Evolutionary conservation across 1,139 yeast species (phyloP).

Genomic region (Taphrina communis): DNA sequence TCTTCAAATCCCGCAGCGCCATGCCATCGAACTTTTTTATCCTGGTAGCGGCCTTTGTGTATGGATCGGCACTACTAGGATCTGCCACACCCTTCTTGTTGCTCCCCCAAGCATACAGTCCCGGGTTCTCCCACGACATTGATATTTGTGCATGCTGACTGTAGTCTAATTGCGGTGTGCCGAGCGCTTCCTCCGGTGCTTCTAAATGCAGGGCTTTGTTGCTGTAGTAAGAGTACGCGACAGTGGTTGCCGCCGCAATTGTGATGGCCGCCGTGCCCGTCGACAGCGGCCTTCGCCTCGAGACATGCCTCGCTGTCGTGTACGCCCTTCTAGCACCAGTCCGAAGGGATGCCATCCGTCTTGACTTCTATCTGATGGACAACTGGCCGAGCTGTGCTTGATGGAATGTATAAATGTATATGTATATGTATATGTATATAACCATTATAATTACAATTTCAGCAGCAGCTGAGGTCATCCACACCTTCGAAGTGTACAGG

Average conservation of each 20-base stretch:
- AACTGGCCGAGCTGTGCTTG: no score
- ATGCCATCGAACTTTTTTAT: conserved; percentile 68
- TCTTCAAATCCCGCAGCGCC: conserved; percentile 63
- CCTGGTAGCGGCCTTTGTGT: conserved; percentile 60
- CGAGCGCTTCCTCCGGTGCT: conserved; percentile 1
- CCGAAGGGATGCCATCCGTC: neutral
- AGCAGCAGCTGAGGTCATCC: neutral
- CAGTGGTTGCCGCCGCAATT: conserved; percentile 13
- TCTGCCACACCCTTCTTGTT: conserved; percentile 44
- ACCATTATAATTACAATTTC: neutral
- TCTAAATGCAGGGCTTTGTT: neutral
- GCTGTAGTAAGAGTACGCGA: conserved; percentile 7
- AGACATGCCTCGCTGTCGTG: conserved; percentile 16
- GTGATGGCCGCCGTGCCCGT: conserved; percentile 10
- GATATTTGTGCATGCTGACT: conserved; percentile 35
- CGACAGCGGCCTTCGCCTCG: conserved; percentile 6
- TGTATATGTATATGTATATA: no score
- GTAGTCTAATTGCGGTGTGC: conserved; percentile 21
- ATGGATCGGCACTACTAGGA: conserved; percentile 42
- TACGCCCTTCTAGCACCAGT: conserved; percentile 12
- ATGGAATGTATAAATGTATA: no score
- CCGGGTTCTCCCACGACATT: conserved; percentile 40
- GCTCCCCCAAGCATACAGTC: conserved; percentile 46
- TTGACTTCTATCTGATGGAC: neutral
- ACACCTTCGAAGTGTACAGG: neutral